phyloP scores from a whole-genome alignment of 306 rosid species.

The Astragalus membranaceus region DNA sequence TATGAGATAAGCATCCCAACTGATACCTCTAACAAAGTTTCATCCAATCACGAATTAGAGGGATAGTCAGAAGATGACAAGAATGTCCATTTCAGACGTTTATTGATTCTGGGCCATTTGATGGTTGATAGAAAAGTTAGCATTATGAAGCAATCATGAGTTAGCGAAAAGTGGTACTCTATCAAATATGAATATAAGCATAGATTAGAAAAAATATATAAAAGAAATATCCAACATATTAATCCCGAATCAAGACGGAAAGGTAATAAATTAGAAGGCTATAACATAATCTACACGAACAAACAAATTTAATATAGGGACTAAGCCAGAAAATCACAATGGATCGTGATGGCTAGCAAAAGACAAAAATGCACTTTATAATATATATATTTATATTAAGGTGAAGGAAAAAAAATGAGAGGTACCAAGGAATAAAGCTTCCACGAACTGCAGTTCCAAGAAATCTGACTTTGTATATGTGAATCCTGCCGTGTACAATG shows the following conservation, averaged over 20 bases:
- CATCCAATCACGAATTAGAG: slow-evolving; percentile 1
- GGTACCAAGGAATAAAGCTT: slow-evolving; percentile 35
- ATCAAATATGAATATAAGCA: neutral
- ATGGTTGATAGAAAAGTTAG: neutral
- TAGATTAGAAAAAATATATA: neutral
- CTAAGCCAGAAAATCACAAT: slow-evolving; percentile 2
- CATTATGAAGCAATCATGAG: neutral
- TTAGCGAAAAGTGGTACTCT: neutral
- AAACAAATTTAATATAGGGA: slow-evolving; percentile 1
- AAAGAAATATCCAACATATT: neutral
- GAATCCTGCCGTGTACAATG: slow-evolving; percentile 44
- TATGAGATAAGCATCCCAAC: slow-evolving; percentile 9
- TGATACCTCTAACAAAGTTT: neutral
- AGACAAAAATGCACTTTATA: neutral
- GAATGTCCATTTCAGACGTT: neutral
- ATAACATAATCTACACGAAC: slow-evolving; percentile 8
- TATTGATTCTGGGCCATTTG: neutral
- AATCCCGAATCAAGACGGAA: slow-evolving; percentile 1
- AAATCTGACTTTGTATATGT: slow-evolving; percentile 36
- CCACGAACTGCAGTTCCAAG: slow-evolving; percentile 37
- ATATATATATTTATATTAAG: slow-evolving; percentile 2
- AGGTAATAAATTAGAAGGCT: slow-evolving; percentile 4
- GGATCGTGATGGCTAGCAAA: neutral
- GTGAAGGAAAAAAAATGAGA: slow-evolving; percentile 14
- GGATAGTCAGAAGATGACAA: neutral